Percentiles rank a stretch among this genome's conserved stretches.
Conservation (phyloP, 208 protist genomes). For the Leishmania amazonensis region DNA sequence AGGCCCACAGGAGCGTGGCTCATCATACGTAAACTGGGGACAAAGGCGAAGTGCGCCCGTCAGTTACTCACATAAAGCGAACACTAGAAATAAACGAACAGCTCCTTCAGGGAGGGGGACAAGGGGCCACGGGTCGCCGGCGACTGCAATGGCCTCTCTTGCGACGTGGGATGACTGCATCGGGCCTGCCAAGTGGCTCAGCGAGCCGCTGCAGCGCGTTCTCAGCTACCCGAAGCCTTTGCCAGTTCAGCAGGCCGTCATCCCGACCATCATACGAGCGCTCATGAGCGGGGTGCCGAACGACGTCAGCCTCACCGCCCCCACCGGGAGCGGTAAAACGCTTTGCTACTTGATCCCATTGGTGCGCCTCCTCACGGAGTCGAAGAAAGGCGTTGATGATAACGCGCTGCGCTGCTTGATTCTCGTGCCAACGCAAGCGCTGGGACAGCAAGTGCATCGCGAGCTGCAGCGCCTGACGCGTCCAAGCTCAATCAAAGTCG, state of each 20-base stretch:
- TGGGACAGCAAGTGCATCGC: constrained; percentile 80
- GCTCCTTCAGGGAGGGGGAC: neutral
- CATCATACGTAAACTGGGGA: neutral
- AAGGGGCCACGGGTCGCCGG: neutral
- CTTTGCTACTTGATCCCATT: constrained; percentile 88
- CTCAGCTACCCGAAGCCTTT: constrained; percentile 75
- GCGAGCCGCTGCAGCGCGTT: constrained; percentile 44
- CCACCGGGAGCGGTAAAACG: constrained; percentile 90
- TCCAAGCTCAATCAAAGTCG: constrained; percentile 63
- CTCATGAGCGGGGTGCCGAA: constrained; percentile 78
- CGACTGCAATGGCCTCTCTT: neutral
- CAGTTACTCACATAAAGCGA: neutral
- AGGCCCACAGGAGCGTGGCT: neutral
- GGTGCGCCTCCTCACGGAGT: constrained; percentile 61
- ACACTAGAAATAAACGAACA: neutral
- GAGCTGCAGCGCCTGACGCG: constrained; percentile 69
- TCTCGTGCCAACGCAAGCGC: constrained; percentile 78
- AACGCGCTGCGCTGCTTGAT: constrained; percentile 75
- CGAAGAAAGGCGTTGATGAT: constrained; percentile 60
- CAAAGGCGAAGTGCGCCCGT: neutral
- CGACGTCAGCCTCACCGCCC: constrained; percentile 90
- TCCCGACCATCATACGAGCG: constrained; percentile 67
- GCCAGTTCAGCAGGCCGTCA: constrained; percentile 78
- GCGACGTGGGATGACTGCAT: constrained; percentile 28
- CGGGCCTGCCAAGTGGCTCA: constrained; percentile 52